phyloP scores from a whole-genome alignment of 768 basidiomycete species.

The Chalciporus pseudorubinellus region DNA sequence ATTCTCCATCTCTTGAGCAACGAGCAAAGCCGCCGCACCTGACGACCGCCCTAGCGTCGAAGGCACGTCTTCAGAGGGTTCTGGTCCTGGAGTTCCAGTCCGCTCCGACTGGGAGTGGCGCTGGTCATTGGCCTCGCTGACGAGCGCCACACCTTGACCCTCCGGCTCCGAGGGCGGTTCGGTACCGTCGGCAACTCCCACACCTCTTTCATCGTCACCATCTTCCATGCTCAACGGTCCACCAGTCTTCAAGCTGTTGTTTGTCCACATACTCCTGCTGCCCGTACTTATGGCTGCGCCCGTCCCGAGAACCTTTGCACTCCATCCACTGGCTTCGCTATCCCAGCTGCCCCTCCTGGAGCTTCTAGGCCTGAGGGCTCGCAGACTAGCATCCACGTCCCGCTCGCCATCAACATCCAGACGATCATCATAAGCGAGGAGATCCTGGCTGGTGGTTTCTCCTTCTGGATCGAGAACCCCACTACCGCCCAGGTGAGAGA shows the following conservation, averaged over 20 bases:
- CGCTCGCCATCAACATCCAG: slow-evolving; percentile 48
- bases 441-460: slow-evolving; percentile 67
- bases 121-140: slow-evolving; percentile 1
- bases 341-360: slow-evolving; percentile 90
- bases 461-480: slow-evolving; percentile 47
- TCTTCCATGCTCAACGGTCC: slow-evolving; percentile 49
- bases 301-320: slow-evolving; percentile 57
- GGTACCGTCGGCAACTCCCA: slow-evolving; percentile 13
- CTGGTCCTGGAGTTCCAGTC: slow-evolving; percentile 4
- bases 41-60: slow-evolving; percentile 29
- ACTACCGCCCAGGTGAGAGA: slow-evolving; percentile 72
- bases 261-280: slow-evolving; percentile 60
- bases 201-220: slow-evolving; percentile 33
- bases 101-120: slow-evolving; percentile 5
- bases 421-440: slow-evolving; percentile 64
- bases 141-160: slow-evolving; percentile 5
- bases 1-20: not conserved
- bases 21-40: slow-evolving; percentile 17
- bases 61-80: slow-evolving; percentile 14
- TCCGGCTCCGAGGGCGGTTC: slow-evolving; percentile 8
- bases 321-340: slow-evolving; percentile 86
- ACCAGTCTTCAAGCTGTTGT: slow-evolving; percentile 59
- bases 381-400: slow-evolving; percentile 83
- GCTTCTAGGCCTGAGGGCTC: slow-evolving; percentile 84
- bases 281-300: slow-evolving; percentile 45